A percentile compares a stretch with the other conserved stretches of the same genome.
Evolutionary conservation across 2,329 filamentous ascomycete genomes (phyloP).

Genomic region (Aspergillus sp.): DNA sequence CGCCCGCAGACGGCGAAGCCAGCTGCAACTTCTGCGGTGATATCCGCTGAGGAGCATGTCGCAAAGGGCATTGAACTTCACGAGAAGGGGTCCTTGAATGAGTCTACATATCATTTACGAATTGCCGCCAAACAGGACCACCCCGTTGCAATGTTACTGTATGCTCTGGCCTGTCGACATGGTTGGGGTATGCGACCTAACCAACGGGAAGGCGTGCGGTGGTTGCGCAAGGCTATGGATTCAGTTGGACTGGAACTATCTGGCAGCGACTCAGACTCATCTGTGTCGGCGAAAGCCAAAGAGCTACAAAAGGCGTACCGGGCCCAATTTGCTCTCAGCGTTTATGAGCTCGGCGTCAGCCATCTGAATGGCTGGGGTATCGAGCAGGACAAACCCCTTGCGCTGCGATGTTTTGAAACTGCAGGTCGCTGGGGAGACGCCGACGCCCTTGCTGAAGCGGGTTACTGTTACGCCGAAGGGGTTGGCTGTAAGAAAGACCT

Average conservation of each 20-base stretch:
- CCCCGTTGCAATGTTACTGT: constrained; percentile 92
- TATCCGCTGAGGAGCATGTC: constrained; percentile 76
- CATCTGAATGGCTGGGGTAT: constrained; percentile 99
- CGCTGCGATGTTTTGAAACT: constrained; percentile 92
- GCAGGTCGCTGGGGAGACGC: constrained; percentile 93
- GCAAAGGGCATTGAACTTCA: constrained; percentile 88
- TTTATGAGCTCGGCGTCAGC: constrained; percentile 94
- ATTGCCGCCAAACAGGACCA: constrained; percentile 82
- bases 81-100: constrained; percentile 80
- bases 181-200: constrained; percentile 98
- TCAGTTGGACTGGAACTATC: constrained; percentile 78
- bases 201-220: constrained; percentile 83
- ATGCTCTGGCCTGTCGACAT: constrained; percentile 90
- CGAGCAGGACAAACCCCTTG: constrained; percentile 83
- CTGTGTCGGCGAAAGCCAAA: constrained; percentile 56
- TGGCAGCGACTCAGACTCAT: constrained; percentile 67
- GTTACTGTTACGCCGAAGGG: constrained; percentile 93
- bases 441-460: constrained; percentile 89
- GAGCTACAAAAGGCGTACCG: constrained; percentile 75
- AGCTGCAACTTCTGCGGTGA: constrained; percentile 25
- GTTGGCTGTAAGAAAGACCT: constrained; percentile 94
- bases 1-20: constrained; percentile 38
- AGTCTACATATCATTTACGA: constrained; percentile 94
- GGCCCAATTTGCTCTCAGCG: constrained; percentile 90
- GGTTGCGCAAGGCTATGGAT: constrained; percentile 89